phyloP scores from a whole-genome alignment of 1,284 basidiomycete species.

The Cryptococcus amylolentus region DNA sequence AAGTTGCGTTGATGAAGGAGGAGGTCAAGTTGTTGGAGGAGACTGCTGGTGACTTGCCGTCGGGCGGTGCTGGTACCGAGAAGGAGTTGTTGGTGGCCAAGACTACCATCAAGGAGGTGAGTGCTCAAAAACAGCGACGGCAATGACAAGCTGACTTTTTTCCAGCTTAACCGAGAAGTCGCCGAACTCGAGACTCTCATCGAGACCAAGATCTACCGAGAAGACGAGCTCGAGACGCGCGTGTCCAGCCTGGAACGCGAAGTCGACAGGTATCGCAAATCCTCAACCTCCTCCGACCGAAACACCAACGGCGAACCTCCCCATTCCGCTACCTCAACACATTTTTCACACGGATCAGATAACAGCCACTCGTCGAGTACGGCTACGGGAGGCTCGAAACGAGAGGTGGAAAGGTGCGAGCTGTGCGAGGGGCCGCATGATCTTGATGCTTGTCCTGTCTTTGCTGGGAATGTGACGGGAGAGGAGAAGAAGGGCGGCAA shows the following conservation, averaged over 20 bases:
- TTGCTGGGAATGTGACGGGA: slow-evolving; percentile 31
- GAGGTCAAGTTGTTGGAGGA: slow-evolving; percentile 41
- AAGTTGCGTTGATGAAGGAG: slow-evolving; percentile 63
- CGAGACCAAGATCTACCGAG: slow-evolving; percentile 90
- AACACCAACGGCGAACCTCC: slow-evolving; percentile 1
- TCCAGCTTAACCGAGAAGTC: slow-evolving; percentile 81
- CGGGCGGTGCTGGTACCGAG: background rate
- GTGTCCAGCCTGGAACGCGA: slow-evolving; percentile 63
- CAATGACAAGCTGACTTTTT: background rate
- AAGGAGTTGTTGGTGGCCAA: slow-evolving; percentile 36
- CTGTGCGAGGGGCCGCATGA: slow-evolving; percentile 48
- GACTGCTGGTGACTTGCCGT: slow-evolving; percentile 17
- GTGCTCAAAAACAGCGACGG: background rate
- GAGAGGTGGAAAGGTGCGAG: slow-evolving; percentile 29
- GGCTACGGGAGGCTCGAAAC: slow-evolving; percentile 9
- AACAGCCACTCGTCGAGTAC: slow-evolving; percentile 14
- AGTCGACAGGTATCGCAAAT: slow-evolving; percentile 15
- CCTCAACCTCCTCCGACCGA: background rate
- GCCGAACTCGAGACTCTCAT: slow-evolving; percentile 82
- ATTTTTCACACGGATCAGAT: background rate
- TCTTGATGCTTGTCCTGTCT: slow-evolving; percentile 48
- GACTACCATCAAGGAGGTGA: slow-evolving; percentile 39
- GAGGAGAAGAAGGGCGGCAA: slow-evolving; percentile 24
- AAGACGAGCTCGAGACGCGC: slow-evolving; percentile 88
- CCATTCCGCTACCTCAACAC: background rate